Base-by-base conservation (phyloP, 345 rosid genomes). In the Microcos paniculata region DNA sequence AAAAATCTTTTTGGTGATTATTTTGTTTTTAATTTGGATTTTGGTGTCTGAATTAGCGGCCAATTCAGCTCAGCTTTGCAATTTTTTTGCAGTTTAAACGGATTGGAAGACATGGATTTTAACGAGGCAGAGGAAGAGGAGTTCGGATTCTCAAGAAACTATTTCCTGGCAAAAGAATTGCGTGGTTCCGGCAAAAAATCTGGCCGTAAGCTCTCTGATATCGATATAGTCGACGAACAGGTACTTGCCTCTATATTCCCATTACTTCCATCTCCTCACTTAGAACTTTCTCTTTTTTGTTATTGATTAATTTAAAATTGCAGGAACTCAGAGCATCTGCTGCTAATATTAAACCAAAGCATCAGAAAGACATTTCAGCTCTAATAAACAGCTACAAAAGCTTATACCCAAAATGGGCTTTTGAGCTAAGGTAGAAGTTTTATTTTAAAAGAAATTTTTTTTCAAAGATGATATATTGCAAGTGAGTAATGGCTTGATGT, bases 141-240 rank as follows among this genome's bases (percentile, higher is more conserved):
- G 51, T 89, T 59, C 62, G 99, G 87, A 3, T 96, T 93, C 88
- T 89, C 97, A 6, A 85, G 98, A 84, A 93, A 96, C 74, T 96
- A 93, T 78, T 93, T 92, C 82, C 84, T 93, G 62, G 96, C 99
- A 0, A 96, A 93, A 87, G 98, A 96, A 61, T 66, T 80, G 61
- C 77, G 86, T 73, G 83, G 90, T 51, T 76, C 94, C 5, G 76
- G 84, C 46, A 93, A 90, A 84, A 88, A 86, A 71, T 92, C 94
- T 21, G 70, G 83, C 13, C 86, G 66, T 62, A 93, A 90, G 74
- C 80, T 93, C 62, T 85, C 93, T 43, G 99, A 96, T 74, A 90
- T 96, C 53, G 75, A 81, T 75, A 69, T 90, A 6, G 92, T 90
- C 19, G 96, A 96, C 26, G 97, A 96, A 71, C 97, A 92, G 94